Evolutionary conservation across 2,329 filamentous ascomycete genomes (phyloP), one percentile per base, ranked within the genome.

Genomic region (Cordyceps sp.): DNA sequence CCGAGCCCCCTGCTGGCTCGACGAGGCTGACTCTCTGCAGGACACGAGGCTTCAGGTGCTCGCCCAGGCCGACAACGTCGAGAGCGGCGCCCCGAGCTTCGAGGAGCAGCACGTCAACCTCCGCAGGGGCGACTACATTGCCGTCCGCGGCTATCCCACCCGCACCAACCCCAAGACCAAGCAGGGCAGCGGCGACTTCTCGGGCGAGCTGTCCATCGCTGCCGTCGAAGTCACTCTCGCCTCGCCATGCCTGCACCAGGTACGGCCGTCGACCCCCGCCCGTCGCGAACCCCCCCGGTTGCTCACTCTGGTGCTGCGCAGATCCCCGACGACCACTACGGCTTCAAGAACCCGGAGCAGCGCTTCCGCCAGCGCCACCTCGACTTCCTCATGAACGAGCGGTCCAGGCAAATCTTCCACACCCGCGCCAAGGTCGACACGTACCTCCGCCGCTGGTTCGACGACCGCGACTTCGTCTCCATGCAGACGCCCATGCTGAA

Each of bases 401-500:
- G 68, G 39, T 83, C 80, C 29, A 74, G 85, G 34, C 71, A 92
- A 37, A 79, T 86, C 36, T 81, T 96, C 55, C 68, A 84, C 47
- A 85, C 81, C 25, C 73, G 90, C 34, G 74, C 83, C 48, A 85
- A 83, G 69, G 86, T 96, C 48, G 73, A 93, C 50, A 75, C 72
- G 38, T 94, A 84, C 52, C 79, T 98, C 43, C 82, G 90, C 43
- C 70, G 73, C 46, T 98, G 78, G 66, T 83, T 98, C 45, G 82
- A 94, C 47, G 71, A 78, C 44, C 70, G 78, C 33, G 82, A 88
- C 46, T 98, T 98, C 55, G 66, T 85, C 34, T 86, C 94, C 54
- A 86, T 96, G 18, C 84, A 96, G 61, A 98, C 90, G 1, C 88
- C 90, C 5, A 94, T 96, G 73, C 86, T 98, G 71, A 92, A 93